Evolutionary conservation across 1,284 basidiomycete genomes (phyloP).

Genomic region (Rugosomyces carneus): DNA sequence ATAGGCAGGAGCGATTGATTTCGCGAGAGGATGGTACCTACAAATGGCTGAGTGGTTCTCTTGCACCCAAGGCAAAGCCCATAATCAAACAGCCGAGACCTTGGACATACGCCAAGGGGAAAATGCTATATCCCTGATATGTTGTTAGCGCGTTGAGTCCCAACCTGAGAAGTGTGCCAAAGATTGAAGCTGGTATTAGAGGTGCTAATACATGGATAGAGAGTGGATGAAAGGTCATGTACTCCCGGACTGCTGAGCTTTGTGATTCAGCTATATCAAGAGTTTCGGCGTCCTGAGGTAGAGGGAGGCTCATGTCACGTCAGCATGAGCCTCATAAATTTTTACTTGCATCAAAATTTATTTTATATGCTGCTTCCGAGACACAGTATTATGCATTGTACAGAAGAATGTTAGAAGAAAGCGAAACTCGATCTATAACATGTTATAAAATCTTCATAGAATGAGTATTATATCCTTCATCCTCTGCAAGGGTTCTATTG

Average conservation of each 20-base stretch:
- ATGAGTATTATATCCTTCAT: constrained; percentile 69
- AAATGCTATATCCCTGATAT: constrained; percentile 75
- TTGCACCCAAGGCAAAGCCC: constrained; percentile 71
- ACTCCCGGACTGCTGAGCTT: too few species aligned
- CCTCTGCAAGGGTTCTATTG: constrained; percentile 43
- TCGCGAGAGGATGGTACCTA: constrained; percentile 35
- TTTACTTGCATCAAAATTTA: too few species aligned
- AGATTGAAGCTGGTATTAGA: constrained; percentile 70
- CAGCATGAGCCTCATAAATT: too few species aligned
- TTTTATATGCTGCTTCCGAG: background rate
- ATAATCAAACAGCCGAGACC: constrained; percentile 88
- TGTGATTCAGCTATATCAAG: too few species aligned
- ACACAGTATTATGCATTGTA: background rate
- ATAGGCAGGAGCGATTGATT: background rate
- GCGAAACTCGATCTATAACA: constrained; percentile 51
- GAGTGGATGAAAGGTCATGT: constrained; percentile 49
- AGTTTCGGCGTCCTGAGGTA: too few species aligned
- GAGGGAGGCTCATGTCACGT: too few species aligned
- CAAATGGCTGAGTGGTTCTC: constrained; percentile 69
- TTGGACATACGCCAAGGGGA: constrained; percentile 84
- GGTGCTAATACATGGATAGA: constrained; percentile 63
- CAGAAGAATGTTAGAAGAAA: constrained; percentile 50
- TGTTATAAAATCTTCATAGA: constrained; percentile 24
- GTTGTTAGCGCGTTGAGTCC: constrained; percentile 67
- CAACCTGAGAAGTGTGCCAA: constrained; percentile 75